Conservation (phyloP, 805 yeast species). For the Helenozyma rhizophorensis region DNA sequence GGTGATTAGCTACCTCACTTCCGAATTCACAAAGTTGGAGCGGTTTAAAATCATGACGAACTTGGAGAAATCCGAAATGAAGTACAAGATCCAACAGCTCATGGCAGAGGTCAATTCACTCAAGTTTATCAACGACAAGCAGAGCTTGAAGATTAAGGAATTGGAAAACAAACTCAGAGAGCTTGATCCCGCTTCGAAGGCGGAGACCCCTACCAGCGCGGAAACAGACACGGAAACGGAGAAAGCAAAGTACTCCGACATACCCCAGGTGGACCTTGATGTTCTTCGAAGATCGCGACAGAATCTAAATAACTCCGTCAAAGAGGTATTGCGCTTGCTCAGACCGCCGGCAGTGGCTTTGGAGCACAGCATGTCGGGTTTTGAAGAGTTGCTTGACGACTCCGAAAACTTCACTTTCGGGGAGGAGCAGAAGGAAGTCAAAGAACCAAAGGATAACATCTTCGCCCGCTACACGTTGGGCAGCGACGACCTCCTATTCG, state of each 20-base stretch:
- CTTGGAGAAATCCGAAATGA: constrained; percentile 50
- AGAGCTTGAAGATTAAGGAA: constrained; percentile 33
- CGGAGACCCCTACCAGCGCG: background rate
- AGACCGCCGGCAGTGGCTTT: constrained; percentile 11
- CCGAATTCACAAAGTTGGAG: constrained; percentile 49
- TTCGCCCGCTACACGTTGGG: constrained; percentile 12
- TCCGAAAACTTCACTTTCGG: constrained; percentile 2
- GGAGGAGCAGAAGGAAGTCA: constrained; percentile 1
- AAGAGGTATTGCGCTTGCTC: constrained; percentile 13
- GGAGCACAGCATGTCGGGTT: constrained; percentile 2
- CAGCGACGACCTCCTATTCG: constrained; percentile 10
- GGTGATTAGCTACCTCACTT: constrained; percentile 53
- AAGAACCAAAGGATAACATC: constrained; percentile 4
- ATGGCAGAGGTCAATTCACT: constrained; percentile 50
- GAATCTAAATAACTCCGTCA: constrained; percentile 11
- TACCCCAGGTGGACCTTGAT: constrained; percentile 14
- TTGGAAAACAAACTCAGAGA: constrained; percentile 24
- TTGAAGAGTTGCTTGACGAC: constrained; percentile 10
- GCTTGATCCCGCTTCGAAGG: background rate
- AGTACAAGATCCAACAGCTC: constrained; percentile 45
- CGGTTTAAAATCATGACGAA: constrained; percentile 45
- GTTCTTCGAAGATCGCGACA: constrained; percentile 13
- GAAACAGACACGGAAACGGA: background rate
- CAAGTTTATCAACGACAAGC: constrained; percentile 37
- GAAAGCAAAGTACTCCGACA: background rate